These are phyloP conservation scores for Priceomyces fermenticarens DNA, from an alignment of 805 yeast genomes.

Conservation along the genomic window DNA sequence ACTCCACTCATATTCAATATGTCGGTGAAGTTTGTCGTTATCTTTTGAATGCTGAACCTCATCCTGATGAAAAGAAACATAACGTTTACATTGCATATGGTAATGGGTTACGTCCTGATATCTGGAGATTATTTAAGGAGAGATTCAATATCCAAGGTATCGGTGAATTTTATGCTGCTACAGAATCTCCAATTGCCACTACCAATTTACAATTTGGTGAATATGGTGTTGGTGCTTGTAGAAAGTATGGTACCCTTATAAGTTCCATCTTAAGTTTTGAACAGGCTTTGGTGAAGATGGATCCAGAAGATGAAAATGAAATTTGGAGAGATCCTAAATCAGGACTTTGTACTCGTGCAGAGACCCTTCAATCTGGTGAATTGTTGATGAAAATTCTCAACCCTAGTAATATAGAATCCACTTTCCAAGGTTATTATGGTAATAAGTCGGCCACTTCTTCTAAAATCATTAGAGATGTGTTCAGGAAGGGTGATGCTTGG, in stretches of 20 bases:
- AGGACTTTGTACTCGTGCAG: conserved; percentile 60
- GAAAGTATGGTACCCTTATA: conserved; percentile 68
- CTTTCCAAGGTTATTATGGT: conserved; percentile 88
- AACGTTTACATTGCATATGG: conserved; percentile 73
- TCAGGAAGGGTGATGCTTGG: conserved; percentile 86
- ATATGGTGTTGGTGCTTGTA: conserved; percentile 83
- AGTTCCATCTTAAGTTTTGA: conserved; percentile 48
- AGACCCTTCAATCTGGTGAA: conserved; percentile 76
- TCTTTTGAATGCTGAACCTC: conserved; percentile 60
- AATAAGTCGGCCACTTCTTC: conserved; percentile 75
- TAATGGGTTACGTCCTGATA: conserved; percentile 85
- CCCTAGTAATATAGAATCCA: conserved; percentile 59
- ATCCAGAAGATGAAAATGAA: conserved; percentile 71
- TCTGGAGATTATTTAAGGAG: conserved; percentile 77
- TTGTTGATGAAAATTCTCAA: conserved; percentile 71
- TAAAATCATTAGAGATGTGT: conserved; percentile 71
- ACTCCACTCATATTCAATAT: conserved; percentile 82
- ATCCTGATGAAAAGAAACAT: conserved; percentile 66
- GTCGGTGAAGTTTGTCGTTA: conserved; percentile 96
- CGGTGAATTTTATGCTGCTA: conserved; percentile 92
- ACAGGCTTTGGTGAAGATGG: conserved; percentile 69
- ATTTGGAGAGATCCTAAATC: conserved; percentile 64
- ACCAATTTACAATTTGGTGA: conserved; percentile 77
- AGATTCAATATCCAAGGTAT: conserved; percentile 72
- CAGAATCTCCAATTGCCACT: conserved; percentile 88